Evolutionary conservation across 2,329 filamentous ascomycete species (phyloP), one percentile per base, ranked within the genome.

Genomic region (Fusarium sp.): DNA sequence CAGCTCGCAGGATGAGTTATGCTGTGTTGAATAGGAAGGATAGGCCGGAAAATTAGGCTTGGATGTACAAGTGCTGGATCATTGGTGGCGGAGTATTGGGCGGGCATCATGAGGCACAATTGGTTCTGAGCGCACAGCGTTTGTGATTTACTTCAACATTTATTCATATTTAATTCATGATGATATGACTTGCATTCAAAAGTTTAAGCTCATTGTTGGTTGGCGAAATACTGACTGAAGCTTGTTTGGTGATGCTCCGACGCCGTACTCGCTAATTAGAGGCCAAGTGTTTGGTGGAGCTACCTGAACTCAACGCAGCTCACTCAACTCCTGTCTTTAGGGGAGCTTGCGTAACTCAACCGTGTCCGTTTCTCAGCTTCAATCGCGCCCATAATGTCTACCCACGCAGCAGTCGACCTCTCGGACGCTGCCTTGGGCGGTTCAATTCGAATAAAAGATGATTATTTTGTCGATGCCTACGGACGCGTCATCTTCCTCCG

Each of bases 401-500:
- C 61, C 28, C 61, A 71, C 58, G 67, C 71, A 58, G 78, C 78
- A n/a, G 72, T 76, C 13, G 77, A 80, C 44, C 76, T 80, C 50
- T 80, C 78, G 13, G 75, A 76, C 34, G 74, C 75, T 12, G 78
- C 78, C 1, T 60, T 80, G 8, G 78, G 77, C 28, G 76, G 78
- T 23, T 65, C 75, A 33, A 72, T 80, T 28, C 62, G 65, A 18
- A 73, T 78, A 45, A 49, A 71, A 12, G 74, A 72, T 52, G 73
- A 72, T 30, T 62, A 64, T 33, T 82, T 82, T 50, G 57, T 77
- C 50, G 80, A 82, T 44, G 63, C 55, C 33, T 68, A 81, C 57
- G 75, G 78, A n/a, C 80, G 80, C 55, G 76, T 76, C n/a, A 67
- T 82, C 42, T 73, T 75, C 15, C 72, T 82, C 33, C 80, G 79